These are phyloP conservation scores for Pestalotiopsis sp. DNA, from an alignment of 2,329 filamentous ascomycete genomes.

Conservation along the genomic window DNA sequence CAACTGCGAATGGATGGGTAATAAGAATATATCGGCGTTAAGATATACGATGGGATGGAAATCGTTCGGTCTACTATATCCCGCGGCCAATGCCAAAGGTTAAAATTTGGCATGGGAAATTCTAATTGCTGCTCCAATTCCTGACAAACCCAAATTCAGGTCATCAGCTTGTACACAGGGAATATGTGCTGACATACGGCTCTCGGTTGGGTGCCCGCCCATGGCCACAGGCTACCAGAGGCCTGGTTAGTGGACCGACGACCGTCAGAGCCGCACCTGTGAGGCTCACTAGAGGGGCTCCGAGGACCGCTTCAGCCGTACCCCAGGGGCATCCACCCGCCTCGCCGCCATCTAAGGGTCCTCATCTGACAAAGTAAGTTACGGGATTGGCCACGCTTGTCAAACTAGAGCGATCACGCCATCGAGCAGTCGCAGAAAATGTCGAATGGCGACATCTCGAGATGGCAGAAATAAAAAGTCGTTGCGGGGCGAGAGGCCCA, in stretches of 20 bases:
- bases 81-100: neutral
- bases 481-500: conserved; percentile 8
- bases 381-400: conserved; percentile 7
- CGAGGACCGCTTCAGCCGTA: conserved; percentile 11
- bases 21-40: neutral
- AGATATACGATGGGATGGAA: neutral
- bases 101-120: neutral
- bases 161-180: neutral
- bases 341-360: conserved; percentile 8
- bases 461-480: conserved; percentile 8
- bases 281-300: conserved; percentile 9
- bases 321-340: neutral
- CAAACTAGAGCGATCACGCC: conserved; percentile 15
- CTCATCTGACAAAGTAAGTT: conserved; percentile 12
- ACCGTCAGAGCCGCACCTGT: conserved; percentile 11
- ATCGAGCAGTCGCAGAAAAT: conserved; percentile 15
- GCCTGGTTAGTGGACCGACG: conserved; percentile 9
- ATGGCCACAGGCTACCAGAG: neutral
- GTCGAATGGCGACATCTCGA: conserved; percentile 15
- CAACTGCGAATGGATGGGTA: neutral
- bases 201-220: conserved; percentile 1
- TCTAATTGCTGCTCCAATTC: neutral
- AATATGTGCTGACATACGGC: neutral
- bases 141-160: neutral
- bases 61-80: neutral